phyloP scores from a whole-genome alignment of 179 eudicot species.

The Silene coronaria region DNA sequence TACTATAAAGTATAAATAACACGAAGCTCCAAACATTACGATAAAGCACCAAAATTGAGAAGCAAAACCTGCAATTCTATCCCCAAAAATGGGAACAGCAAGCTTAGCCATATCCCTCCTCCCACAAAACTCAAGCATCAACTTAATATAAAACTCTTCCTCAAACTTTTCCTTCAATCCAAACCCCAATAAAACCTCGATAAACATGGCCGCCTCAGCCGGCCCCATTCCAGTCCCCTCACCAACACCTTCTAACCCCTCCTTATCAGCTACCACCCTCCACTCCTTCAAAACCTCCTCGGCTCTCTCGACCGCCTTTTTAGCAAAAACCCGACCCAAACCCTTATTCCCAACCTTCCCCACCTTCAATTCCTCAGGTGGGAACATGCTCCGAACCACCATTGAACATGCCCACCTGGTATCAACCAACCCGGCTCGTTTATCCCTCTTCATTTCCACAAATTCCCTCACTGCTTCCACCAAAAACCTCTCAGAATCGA shows the following conservation, averaged over 20 bases:
- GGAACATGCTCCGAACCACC: conserved; percentile 34
- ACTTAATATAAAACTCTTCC: conserved; percentile 37
- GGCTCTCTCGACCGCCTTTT: conserved; percentile 37
- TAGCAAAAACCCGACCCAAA: conserved; percentile 17
- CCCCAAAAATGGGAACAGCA: conserved; percentile 44
- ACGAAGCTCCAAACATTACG: neutral
- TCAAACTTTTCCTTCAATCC: conserved; percentile 50
- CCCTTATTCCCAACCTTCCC: conserved; percentile 4
- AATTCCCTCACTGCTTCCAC: conserved; percentile 43
- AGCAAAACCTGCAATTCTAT: conserved; percentile 40
- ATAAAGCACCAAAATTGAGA: neutral
- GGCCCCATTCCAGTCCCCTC: conserved; percentile 36
- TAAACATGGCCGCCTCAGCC: conserved; percentile 46
- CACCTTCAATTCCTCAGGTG: conserved; percentile 26
- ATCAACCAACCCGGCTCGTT: conserved; percentile 33
- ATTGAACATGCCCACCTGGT: conserved; percentile 51
- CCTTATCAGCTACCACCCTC: conserved; percentile 31
- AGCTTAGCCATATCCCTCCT: conserved; percentile 57
- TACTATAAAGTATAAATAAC: neutral
- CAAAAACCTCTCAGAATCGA: conserved; percentile 43
- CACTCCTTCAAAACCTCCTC: conserved; percentile 32
- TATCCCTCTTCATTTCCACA: conserved; percentile 32
- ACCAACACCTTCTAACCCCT: conserved; percentile 24
- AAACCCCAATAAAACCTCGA: conserved; percentile 50
- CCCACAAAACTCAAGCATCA: conserved; percentile 40